phyloP scores from a whole-genome alignment of 192 early-diverging fungal genomes.

The Gryganskiella cystojenkinii region DNA sequence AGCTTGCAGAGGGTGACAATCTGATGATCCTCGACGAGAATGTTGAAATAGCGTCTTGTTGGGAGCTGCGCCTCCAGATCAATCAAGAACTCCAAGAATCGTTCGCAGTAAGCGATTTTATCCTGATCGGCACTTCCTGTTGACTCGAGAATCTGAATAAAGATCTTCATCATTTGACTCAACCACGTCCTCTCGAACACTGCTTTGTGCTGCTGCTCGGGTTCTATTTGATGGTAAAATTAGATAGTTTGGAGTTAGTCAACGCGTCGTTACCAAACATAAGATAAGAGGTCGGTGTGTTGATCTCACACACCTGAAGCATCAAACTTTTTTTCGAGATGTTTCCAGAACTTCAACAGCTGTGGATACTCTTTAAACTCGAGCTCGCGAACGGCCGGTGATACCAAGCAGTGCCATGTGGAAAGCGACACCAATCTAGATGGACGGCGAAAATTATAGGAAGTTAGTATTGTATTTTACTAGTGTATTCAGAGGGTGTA shows the following conservation, averaged over 20 bases:
- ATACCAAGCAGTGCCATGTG: conserved; percentile 78
- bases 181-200: conserved; percentile 74
- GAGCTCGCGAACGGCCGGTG: conserved; percentile 59
- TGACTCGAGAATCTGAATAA: conserved; percentile 67
- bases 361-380: conserved; percentile 71
- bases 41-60: conserved; percentile 89
- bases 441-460: neutral
- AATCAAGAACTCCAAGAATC: conserved; percentile 88
- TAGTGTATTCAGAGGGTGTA: neutral
- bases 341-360: conserved; percentile 76
- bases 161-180: conserved; percentile 70
- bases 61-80: conserved; percentile 90
- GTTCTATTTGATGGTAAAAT: conserved; percentile 39
- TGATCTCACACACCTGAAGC: conserved; percentile 64
- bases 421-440: conserved; percentile 74
- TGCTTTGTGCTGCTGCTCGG: conserved; percentile 60
- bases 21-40: conserved; percentile 84
- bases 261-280: too few relatives aligned
- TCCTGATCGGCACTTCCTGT: conserved; percentile 64
- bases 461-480: neutral
- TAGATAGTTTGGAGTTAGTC: neutral
- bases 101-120: conserved; percentile 69
- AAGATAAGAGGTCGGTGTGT: too few relatives aligned
- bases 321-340: conserved; percentile 63
- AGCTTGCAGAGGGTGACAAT: conserved; percentile 65